Percentiles rank a stretch among this genome's conserved stretches.
These are phyloP conservation scores for Hebeloma cylindrosporum DNA, from an alignment of 768 basidiomycete species.

Conservation along the genomic window DNA sequence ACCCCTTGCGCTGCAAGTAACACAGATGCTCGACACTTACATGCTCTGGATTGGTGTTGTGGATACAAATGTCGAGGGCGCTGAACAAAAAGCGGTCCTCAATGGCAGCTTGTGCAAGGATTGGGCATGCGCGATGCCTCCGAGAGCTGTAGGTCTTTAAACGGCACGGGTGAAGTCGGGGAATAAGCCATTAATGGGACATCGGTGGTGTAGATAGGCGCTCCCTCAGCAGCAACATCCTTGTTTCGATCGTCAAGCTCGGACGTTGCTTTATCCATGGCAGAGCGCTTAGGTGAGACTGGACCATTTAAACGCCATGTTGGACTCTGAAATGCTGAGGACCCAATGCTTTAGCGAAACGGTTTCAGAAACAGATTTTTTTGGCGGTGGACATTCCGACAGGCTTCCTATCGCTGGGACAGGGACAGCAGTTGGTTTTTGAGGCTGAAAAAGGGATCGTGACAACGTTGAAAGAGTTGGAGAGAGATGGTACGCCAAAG, in stretches of 20 bases:
- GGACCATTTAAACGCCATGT: constrained; percentile 15
- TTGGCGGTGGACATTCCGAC: constrained; percentile 60
- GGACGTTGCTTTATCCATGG: constrained; percentile 71
- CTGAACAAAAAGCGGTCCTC: constrained; percentile 46
- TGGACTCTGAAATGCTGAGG: constrained; percentile 10
- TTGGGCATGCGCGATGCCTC: constrained; percentile 85
- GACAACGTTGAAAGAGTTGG: constrained; percentile 39
- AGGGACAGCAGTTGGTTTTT: constrained; percentile 47
- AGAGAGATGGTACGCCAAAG: constrained; percentile 13
- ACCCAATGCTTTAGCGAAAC: constrained; percentile 46
- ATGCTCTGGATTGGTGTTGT: constrained; percentile 83
- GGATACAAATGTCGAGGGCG: constrained; percentile 41
- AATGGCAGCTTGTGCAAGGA: constrained; percentile 65
- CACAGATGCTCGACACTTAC: constrained; percentile 66
- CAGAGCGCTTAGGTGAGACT: constrained; percentile 72
- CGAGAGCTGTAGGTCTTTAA: constrained; percentile 34
- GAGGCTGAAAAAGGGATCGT: constrained; percentile 65
- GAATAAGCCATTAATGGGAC: constrained; percentile 5
- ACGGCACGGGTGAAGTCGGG: neutral
- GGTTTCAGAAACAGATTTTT: constrained; percentile 68
- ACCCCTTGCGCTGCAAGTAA: constrained; percentile 65
- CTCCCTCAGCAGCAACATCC: constrained; percentile 52
- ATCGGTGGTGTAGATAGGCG: constrained; percentile 28
- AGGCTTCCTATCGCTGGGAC: constrained; percentile 43
- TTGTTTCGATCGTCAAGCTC: constrained; percentile 62